A percentile compares a stretch with the other conserved stretches of the same genome.
phyloP scores from a whole-genome alignment of 2,329 filamentous ascomycete genomes.

The Trichoderma semiorbis region DNA sequence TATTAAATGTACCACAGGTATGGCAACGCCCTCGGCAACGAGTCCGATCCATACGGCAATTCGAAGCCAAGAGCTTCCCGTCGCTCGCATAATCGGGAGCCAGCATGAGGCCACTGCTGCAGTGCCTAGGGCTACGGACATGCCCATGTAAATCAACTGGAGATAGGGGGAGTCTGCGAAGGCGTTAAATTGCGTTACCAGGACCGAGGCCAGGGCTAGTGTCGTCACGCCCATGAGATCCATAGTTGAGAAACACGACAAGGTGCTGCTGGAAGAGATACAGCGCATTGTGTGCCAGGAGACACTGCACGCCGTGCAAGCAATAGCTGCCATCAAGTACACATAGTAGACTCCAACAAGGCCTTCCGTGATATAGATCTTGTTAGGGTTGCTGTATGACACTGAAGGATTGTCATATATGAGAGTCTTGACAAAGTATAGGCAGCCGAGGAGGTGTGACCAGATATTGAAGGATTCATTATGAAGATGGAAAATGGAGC shows the following conservation, averaged over 20 bases:
- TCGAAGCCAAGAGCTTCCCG: neutral
- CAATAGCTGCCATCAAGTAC: neutral
- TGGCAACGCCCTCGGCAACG: neutral
- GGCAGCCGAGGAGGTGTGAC: neutral
- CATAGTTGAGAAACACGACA: neutral
- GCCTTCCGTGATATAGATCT: neutral
- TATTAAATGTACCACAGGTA: neutral
- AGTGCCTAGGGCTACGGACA: neutral
- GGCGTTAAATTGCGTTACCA: neutral
- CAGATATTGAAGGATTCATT: conserved; percentile 5
- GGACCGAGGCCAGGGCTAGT: neutral
- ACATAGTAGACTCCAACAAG: neutral
- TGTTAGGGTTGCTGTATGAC: neutral
- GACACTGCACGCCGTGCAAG: neutral
- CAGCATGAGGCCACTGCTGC: neutral
- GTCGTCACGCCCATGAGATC: neutral
- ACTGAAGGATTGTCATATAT: neutral
- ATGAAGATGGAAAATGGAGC: neutral
- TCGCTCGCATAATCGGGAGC: neutral
- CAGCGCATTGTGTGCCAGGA: neutral
- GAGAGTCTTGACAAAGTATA: neutral
- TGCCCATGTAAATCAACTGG: neutral
- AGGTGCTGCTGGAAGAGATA: neutral
- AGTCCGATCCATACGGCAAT: neutral
- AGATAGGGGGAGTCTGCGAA: neutral